Conservation (phyloP, 2,329 filamentous ascomycete genomes). For the Pestalotiopsis sp. region DNA sequence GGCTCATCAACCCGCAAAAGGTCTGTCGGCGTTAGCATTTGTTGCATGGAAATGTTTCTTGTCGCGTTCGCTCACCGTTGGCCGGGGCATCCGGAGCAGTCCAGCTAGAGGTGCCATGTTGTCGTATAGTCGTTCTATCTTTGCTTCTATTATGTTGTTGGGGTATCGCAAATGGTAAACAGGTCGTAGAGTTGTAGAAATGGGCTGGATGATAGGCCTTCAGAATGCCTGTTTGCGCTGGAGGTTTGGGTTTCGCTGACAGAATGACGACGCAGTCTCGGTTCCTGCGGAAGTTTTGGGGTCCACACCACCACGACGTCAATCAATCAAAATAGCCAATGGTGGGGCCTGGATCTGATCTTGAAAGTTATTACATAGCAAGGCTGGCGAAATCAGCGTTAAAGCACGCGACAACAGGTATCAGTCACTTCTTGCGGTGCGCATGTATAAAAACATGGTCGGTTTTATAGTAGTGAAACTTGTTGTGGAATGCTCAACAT, state of each 20-base stretch:
- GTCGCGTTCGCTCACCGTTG: slow-evolving; percentile 11
- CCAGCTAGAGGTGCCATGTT: slow-evolving; percentile 6
- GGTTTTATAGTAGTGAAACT: too few species aligned
- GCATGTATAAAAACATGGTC: too few species aligned
- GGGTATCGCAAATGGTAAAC: not conserved
- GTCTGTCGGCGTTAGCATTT: slow-evolving; percentile 52
- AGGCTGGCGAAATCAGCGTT: not conserved
- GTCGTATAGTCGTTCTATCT: not conserved
- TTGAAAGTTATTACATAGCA: not conserved
- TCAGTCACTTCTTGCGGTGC: too few species aligned
- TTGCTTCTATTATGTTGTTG: not conserved
- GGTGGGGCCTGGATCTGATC: not conserved
- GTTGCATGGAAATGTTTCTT: slow-evolving; percentile 15
- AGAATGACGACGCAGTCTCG: slow-evolving; percentile 11
- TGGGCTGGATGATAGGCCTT: not conserved
- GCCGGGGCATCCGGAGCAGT: slow-evolving; percentile 16
- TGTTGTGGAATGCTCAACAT: too few species aligned
- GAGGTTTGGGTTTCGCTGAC: not conserved
- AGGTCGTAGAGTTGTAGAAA: not conserved
- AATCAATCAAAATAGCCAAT: not conserved
- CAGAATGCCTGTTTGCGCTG: not conserved
- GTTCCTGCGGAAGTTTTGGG: slow-evolving; percentile 4
- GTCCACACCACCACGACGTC: slow-evolving; percentile 9
- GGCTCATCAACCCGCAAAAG: slow-evolving; percentile 83
- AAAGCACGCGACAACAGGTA: not conserved